Percentiles rank a stretch among this genome's conserved stretches.
phyloP scores from a whole-genome alignment of 345 rosid genomes.

The Kernera saxatilis region DNA sequence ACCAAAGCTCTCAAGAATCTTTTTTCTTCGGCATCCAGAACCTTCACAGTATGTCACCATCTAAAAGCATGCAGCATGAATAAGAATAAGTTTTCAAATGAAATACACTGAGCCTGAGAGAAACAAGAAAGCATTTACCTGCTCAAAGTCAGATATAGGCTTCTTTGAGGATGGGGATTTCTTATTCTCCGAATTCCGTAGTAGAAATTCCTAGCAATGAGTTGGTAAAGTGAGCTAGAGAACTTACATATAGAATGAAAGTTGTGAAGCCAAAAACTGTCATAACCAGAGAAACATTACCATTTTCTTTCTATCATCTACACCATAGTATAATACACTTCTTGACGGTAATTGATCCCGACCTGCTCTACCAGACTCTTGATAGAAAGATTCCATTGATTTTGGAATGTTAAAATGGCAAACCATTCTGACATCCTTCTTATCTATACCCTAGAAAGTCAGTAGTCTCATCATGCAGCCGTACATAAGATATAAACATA shows the following conservation, averaged over 20 bases:
- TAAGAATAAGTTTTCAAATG: conserved; percentile 10
- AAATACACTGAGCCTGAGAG: not conserved
- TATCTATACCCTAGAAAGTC: conserved; percentile 73
- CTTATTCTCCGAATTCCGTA: conserved; percentile 58
- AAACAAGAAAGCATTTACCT: conserved; percentile 37
- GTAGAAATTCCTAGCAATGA: conserved; percentile 66
- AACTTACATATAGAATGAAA: conserved; percentile 10
- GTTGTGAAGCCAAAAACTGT: not conserved
- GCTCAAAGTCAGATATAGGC: conserved; percentile 59
- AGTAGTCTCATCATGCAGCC: conserved; percentile 19
- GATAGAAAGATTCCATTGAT: conserved; percentile 97
- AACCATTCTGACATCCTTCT: conserved; percentile 92
- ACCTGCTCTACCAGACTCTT: conserved; percentile 99
- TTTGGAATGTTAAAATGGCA: conserved; percentile 91
- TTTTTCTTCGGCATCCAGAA: conserved; percentile 90
- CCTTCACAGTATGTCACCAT: conserved; percentile 86
- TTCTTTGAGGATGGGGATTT: conserved; percentile 57
- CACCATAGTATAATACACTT: conserved; percentile 88
- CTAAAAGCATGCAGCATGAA: conserved; percentile 37
- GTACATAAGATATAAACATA: not conserved
- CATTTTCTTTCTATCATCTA: conserved; percentile 84
- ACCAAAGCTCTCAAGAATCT: conserved; percentile 84
- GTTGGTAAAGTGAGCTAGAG: conserved; percentile 14
- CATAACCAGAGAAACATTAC: conserved; percentile 34
- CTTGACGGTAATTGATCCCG: conserved; percentile 83